Percentiles rank a stretch among this genome's conserved stretches.
These are phyloP conservation scores for Triticum monococcum DNA, from an alignment of 176 grass and related monocot species.

Conservation along the genomic window DNA sequence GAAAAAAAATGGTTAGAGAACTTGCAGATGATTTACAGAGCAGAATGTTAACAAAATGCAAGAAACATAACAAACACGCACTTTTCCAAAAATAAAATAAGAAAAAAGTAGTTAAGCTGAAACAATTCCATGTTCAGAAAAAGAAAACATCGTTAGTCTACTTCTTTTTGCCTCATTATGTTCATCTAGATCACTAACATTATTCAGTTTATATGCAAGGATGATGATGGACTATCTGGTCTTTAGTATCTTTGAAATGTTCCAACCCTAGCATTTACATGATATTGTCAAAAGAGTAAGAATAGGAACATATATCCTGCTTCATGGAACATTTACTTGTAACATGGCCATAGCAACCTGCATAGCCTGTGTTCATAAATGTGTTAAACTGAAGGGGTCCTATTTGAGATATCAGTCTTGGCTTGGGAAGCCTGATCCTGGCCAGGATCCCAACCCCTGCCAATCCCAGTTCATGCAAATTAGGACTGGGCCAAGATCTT, in stretches of 20 bases:
- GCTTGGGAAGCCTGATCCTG: background rate
- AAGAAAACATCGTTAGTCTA: background rate
- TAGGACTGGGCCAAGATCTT: background rate
- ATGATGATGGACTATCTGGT: background rate
- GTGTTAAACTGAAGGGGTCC: background rate
- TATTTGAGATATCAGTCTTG: background rate
- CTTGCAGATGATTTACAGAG: background rate
- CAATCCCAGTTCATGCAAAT: background rate
- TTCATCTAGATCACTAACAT: background rate
- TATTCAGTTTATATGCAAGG: background rate
- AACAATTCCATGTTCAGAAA: background rate
- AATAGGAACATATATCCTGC: background rate
- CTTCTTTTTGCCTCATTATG: background rate
- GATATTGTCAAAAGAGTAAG: background rate
- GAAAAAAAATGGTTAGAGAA: slow-evolving; percentile 17
- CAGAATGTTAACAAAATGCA: background rate
- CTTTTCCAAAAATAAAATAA: background rate
- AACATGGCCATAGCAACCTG: background rate
- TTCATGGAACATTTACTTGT: background rate
- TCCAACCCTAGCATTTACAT: background rate
- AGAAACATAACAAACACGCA: background rate
- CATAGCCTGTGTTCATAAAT: background rate
- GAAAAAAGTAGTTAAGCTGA: slow-evolving; percentile 12
- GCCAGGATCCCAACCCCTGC: background rate
- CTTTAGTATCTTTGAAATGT: background rate